These are phyloP conservation scores for Hypholoma sublateritium DNA, from an alignment of 768 basidiomycete genomes.

Conservation along the genomic window DNA sequence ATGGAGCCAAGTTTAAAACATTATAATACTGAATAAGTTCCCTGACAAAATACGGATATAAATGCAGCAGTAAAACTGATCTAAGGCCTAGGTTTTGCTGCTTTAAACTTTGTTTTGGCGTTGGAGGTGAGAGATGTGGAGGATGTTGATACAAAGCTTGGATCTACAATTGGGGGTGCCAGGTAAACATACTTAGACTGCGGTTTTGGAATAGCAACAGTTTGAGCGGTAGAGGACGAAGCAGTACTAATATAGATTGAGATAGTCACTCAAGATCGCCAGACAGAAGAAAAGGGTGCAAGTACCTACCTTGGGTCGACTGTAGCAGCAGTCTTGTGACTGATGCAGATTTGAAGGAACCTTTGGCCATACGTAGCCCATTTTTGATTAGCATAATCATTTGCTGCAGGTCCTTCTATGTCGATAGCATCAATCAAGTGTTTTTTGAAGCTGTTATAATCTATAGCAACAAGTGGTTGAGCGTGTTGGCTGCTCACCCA, in stretches of 20 bases:
- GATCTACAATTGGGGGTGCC: slow-evolving; percentile 11
- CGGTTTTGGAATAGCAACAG: too few relatives aligned
- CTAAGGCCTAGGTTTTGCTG: slow-evolving; percentile 10
- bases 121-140: slow-evolving; percentile 5
- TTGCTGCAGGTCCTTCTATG: slow-evolving; percentile 33
- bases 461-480: slow-evolving; percentile 17
- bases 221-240: too few relatives aligned
- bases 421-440: slow-evolving; percentile 40
- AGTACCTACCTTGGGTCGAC: background rate
- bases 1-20: background rate
- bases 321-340: slow-evolving; percentile 19
- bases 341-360: slow-evolving; percentile 39
- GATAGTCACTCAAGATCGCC: background rate
- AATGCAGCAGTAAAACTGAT: background rate
- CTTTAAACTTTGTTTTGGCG: slow-evolving; percentile 30
- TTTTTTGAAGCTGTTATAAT: slow-evolving; percentile 35
- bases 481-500: background rate
- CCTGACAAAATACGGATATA: slow-evolving; percentile 1
- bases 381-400: slow-evolving; percentile 31
- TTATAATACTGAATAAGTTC: background rate
- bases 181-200: slow-evolving; percentile 28
- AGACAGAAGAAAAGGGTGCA: background rate
- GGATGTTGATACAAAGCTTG: slow-evolving; percentile 8
- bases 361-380: slow-evolving; percentile 33
- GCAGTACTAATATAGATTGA: too few relatives aligned